Evolutionary conservation across 2,329 filamentous ascomycete species (phyloP), one percentile per base, ranked within the genome.

Genomic region (Trichophyton mentagrophytes): DNA sequence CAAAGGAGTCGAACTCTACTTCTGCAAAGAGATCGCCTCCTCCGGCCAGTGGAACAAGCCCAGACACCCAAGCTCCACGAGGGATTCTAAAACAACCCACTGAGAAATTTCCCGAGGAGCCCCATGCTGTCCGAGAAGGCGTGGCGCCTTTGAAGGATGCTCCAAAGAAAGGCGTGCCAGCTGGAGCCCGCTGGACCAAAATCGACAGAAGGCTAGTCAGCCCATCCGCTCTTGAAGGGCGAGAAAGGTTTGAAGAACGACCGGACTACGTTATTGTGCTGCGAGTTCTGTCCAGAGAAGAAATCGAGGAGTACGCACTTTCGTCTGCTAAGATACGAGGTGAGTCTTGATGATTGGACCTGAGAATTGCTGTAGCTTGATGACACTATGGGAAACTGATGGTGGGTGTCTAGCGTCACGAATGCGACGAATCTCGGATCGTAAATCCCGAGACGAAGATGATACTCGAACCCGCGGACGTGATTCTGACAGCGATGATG

Each of bases 71-170:
- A 20, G 72, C 76, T 2, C 82, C 89, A 62, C 93, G 88, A 72
- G 86, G 90, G 15, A 97, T 97, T 61, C 79, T 97, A 49, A 93
- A 95, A 72, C 82, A 83, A 60, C 91, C 92, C 0, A 90, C 85
- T 15, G 80, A 81, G 27, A 87, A 87, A 68, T 97, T 96, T 68
- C 92, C 92, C 0, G 91, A 96, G 69, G 87, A 96, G 64, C 83
- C 84, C 0, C 86, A 90, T 65, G 87, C 89, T 0, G 80, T 95
- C 40, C 83, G 91, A 20, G 92, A 96, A 72, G 92, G 91, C 15
- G 92, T 96, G 5, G 90, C 91, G 1, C 91, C 91, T n/a, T 83
- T 95, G 69, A 96, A 95, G 74, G 90, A 95, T 70, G 85, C 89
- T 57, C 85, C 87, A 72, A 75, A 73, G 60, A 84, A 86, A 64